These are phyloP conservation scores for Phytopythium vexans DNA, from an alignment of 352 stramenopile genomes.

Conservation along the genomic window DNA sequence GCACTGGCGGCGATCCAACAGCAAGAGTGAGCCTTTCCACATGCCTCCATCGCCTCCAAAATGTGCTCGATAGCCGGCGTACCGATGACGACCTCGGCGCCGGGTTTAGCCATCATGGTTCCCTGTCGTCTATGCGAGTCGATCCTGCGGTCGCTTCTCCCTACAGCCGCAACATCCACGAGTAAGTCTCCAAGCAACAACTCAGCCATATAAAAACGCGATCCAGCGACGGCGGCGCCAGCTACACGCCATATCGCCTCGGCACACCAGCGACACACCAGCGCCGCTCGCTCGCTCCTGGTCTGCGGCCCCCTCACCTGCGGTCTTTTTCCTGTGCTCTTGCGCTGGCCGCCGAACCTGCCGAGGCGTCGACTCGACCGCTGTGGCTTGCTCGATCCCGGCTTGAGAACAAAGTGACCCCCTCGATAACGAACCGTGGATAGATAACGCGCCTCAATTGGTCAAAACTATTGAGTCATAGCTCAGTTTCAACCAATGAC, in stretches of 20 bases:
- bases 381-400: neutral
- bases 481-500: conserved; percentile 20
- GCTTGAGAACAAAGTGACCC: no score
- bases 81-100: conserved; percentile 81
- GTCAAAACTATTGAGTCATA: conserved; percentile 11
- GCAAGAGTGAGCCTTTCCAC: neutral
- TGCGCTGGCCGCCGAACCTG: no score
- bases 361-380: no score
- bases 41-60: neutral
- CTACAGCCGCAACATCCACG: conserved; percentile 3
- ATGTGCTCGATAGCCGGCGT: conserved; percentile 7
- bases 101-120: conserved; percentile 63
- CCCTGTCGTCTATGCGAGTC: neutral
- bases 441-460: conserved; percentile 14
- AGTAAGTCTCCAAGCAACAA: neutral
- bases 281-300: neutral
- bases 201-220: neutral
- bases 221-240: no score
- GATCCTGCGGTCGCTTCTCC: conserved; percentile 14
- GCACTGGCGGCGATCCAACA: conserved; percentile 41
- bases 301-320: neutral
- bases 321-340: no score
- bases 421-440: neutral
- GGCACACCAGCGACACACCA: no score
- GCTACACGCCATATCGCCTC: no score